Conservation (phyloP, 345 rosid genomes). For the Eucalyptus pumila region DNA sequence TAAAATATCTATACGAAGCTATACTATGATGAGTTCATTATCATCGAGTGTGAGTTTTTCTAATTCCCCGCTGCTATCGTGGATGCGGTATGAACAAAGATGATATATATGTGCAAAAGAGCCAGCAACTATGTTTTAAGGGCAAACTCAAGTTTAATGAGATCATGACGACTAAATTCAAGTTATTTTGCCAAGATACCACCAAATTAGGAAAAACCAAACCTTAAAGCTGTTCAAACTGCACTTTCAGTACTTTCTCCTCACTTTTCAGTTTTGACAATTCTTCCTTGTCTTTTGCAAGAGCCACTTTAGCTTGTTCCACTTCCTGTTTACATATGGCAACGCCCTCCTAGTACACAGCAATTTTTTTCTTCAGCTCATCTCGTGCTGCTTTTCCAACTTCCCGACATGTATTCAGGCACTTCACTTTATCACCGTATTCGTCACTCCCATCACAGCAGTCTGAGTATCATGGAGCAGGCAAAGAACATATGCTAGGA, state of each 20-base stretch:
- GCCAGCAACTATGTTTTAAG: not conserved
- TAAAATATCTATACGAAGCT: not conserved
- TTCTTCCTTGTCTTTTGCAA: conserved; percentile 67
- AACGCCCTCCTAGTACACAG: conserved; percentile 53
- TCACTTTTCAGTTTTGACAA: conserved; percentile 51
- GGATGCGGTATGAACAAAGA: not conserved
- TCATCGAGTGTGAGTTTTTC: not conserved
- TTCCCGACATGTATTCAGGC: conserved; percentile 87
- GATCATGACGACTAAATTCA: not conserved
- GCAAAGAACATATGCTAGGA: not conserved
- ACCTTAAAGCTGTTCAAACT: conserved; percentile 84
- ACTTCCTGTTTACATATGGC: conserved; percentile 32
- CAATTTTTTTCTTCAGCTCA: conserved; percentile 55
- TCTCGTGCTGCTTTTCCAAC: conserved; percentile 83
- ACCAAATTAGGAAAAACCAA: not conserved
- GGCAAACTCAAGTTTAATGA: not conserved
- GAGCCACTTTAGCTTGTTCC: conserved; percentile 39
- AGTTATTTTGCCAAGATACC: not conserved
- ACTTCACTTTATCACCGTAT: conserved; percentile 58
- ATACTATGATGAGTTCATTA: not conserved
- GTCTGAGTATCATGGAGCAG: conserved; percentile 24
- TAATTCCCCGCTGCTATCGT: not conserved
- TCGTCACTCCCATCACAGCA: conserved; percentile 99
- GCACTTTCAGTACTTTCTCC: conserved; percentile 62
- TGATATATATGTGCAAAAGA: not conserved